A percentile compares a stretch with the other conserved stretches of the same genome.
Conservation (phyloP, 2,329 filamentous ascomycete genomes). For the Beauveria bassiana region DNA sequence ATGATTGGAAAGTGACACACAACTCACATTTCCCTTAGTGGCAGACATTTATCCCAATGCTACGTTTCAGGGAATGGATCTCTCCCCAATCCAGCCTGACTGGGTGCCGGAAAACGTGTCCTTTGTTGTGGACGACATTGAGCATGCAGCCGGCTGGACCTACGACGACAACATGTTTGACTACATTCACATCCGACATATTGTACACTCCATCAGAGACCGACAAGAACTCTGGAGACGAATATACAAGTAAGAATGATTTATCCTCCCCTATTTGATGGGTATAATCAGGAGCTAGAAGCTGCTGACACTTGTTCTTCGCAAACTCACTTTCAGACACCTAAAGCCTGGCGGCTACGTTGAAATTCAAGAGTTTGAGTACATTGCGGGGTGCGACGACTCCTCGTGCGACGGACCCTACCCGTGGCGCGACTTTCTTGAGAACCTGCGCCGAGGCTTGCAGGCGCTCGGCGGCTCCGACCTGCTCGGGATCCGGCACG, state of each 20-base stretch:
- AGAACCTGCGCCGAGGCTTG: conserved; percentile 33
- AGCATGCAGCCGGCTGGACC: conserved; percentile 42
- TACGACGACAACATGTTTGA: conserved; percentile 38
- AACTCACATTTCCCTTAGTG: conserved; percentile 26
- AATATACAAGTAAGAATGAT: conserved; percentile 31
- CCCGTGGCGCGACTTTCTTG: conserved; percentile 39
- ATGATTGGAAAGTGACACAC: background rate
- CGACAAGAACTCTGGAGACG: conserved; percentile 32
- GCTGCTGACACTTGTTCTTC: background rate
- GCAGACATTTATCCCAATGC: conserved; percentile 38
- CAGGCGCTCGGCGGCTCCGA: conserved; percentile 35
- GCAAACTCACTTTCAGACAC: conserved; percentile 26
- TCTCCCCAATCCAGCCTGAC: conserved; percentile 45
- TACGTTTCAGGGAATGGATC: conserved; percentile 39
- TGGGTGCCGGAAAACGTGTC: conserved; percentile 44
- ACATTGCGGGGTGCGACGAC: conserved; percentile 37
- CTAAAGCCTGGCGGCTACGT: conserved; percentile 45
- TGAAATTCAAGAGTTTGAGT: conserved; percentile 41
- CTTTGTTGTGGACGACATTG: conserved; percentile 45
- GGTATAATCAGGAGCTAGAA: background rate
- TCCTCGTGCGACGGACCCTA: conserved; percentile 34
- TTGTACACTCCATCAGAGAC: conserved; percentile 37
- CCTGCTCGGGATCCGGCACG: conserved; percentile 29
- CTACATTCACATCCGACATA: conserved; percentile 41
- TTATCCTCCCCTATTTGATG: background rate